Percentiles rank a stretch among this genome's conserved stretches.
Conservation (phyloP, 768 basidiomycete species). For the Lactarius quietus region DNA sequence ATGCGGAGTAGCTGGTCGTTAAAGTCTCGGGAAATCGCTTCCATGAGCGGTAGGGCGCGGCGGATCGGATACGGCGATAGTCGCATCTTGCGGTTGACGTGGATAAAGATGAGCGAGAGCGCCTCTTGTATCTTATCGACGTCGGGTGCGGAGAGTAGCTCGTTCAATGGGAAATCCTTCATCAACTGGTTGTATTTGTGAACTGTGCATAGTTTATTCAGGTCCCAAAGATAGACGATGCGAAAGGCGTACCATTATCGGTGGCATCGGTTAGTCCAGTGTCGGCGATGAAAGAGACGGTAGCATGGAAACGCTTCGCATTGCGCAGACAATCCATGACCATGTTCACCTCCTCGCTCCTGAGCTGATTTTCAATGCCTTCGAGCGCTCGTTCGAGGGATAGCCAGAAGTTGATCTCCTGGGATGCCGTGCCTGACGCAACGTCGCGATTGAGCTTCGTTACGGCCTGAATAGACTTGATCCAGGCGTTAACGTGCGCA, state of each 20-base stretch:
- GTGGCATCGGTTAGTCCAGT: constrained; percentile 94
- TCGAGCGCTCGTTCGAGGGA: constrained; percentile 92
- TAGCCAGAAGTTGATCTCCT: constrained; percentile 99
- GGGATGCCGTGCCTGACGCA: constrained; percentile 90
- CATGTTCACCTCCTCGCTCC: constrained; percentile 89
- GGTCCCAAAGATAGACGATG: not conserved
- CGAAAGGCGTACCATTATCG: constrained; percentile 56
- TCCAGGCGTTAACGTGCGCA: constrained; percentile 94
- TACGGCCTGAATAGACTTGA: constrained; percentile 95
- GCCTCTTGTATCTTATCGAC: constrained; percentile 93
- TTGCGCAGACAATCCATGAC: constrained; percentile 92
- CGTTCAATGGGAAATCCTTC: constrained; percentile 99
- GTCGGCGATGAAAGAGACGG: constrained; percentile 96
- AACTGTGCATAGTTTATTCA: constrained; percentile 43
- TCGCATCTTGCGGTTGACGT: constrained; percentile 93
- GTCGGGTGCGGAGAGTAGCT: constrained; percentile 93
- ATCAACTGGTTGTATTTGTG: constrained; percentile 98
- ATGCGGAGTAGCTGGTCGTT: constrained; percentile 92
- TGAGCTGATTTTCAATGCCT: constrained; percentile 86
- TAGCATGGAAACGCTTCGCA: constrained; percentile 95
- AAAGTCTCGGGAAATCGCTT: constrained; percentile 97
- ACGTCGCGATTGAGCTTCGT: constrained; percentile 96
- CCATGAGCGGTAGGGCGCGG: constrained; percentile 92
- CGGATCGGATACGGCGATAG: constrained; percentile 96
- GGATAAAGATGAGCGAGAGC: constrained; percentile 80